phyloP scores from a whole-genome alignment of 2,329 filamentous ascomycete species.

The Colletotrichum tropicicola region DNA sequence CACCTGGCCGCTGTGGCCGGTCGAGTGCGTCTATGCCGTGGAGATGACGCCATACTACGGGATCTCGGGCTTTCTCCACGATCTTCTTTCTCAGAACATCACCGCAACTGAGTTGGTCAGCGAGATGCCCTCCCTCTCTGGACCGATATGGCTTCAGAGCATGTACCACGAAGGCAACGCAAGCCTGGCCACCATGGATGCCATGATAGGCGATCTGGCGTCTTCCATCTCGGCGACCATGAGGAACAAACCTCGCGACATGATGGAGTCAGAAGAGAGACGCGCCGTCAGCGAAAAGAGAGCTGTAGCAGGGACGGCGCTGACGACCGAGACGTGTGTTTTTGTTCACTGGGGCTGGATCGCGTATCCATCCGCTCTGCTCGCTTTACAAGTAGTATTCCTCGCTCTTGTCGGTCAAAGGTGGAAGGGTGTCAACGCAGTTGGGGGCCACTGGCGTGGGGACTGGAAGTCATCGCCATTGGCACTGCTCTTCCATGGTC shows the following conservation, averaged over 20 bases:
- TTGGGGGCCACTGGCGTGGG: background rate
- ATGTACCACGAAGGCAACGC: background rate
- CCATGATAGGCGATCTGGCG: background rate
- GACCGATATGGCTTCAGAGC: background rate
- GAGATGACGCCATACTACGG: background rate
- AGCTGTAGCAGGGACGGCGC: background rate
- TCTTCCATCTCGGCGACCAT: background rate
- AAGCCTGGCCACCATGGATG: background rate
- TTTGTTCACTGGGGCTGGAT: background rate
- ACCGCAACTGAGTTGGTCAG: background rate
- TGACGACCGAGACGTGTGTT: background rate
- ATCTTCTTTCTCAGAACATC: background rate
- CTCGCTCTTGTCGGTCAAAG: background rate
- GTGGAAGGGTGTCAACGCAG: background rate
- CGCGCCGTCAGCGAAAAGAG: no score
- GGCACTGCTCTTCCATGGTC: background rate
- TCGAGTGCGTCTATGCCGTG: background rate
- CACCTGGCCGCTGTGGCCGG: background rate
- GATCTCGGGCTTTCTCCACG: background rate
- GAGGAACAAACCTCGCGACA: background rate
- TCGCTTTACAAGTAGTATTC: background rate
- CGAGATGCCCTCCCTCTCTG: background rate
- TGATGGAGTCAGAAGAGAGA: background rate
- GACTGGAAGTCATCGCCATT: conserved; percentile 1
- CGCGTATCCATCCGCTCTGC: background rate